Base-by-base conservation (phyloP, 768 basidiomycete species). In the Cystofilobasidium capitatum region DNA sequence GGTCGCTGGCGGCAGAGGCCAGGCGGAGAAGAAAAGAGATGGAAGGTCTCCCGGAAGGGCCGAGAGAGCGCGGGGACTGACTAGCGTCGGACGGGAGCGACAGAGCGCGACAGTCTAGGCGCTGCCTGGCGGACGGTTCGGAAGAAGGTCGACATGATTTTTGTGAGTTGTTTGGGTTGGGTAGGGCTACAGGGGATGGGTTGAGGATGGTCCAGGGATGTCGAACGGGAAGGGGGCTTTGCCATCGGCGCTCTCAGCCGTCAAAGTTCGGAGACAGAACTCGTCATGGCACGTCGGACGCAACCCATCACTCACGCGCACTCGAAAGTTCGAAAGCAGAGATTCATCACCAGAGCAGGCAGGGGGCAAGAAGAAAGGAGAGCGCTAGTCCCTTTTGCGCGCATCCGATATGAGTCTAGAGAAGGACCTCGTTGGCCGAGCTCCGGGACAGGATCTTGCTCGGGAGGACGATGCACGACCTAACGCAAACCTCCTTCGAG, bases 401-500 rank as follows among this genome's bases (percentile, higher is more conserved):
- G 47, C 22, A 8, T 7, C 47, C 2, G 29, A 44, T 13, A 37
- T 26, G 20, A 17, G 14, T 42, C 45, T 75, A 80, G 16, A 81
- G 77, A 20, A 81, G 70, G 22, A 81, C 79, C 69, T 79, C 77
- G 69, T 79, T 77, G 55, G 75, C 73, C 24, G 75, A 75, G 58
- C 71, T 76, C 62, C 72, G 75, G 33, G 65, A 65, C 8, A 81
- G 72, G 5, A 75, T 72, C 76, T 81, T 81, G 71, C 76, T 74
- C 5, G 80, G 80, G 5, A 81, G 71, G 24, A 81, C 79, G 66
- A 80, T 80, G 71, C 78, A 79, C 69, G 72, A 72, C 61, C 79
- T 71, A 36, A 81, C 76, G 62, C 75, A 74, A 13, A 78, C 76
- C 65, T 80, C 80, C 29, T 75, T 73, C 3, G 77, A 73, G n/a